Evolutionary conservation across 768 basidiomycete species (phyloP).

Genomic region (Suillus brevipes): DNA sequence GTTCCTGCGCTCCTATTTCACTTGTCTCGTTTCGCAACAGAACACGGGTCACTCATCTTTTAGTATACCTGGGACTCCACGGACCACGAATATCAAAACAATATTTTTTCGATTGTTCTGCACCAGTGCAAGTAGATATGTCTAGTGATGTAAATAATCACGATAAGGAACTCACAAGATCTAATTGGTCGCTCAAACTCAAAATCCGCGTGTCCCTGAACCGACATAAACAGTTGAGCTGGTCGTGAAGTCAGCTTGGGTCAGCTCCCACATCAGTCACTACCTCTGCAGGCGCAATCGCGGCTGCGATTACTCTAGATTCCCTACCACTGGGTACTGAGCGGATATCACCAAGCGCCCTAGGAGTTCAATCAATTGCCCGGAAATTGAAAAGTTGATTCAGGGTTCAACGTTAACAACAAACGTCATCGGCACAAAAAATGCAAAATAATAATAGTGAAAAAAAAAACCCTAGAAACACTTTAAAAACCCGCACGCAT

Average conservation of each 20-base stretch:
- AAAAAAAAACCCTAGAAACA: not conserved
- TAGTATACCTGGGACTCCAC: not conserved
- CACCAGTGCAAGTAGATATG: not conserved
- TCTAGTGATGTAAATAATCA: not conserved
- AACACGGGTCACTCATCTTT: not conserved
- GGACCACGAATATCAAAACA: not conserved
- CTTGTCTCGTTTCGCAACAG: not conserved
- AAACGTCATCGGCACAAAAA: not conserved
- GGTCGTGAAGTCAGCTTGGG: not conserved
- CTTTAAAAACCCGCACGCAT: not conserved
- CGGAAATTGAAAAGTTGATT: constrained; percentile 4
- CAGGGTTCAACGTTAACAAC: not conserved
- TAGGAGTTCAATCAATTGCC: not conserved
- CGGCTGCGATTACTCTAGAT: not conserved
- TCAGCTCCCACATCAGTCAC: not conserved
- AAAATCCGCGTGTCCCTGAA: constrained; percentile 1
- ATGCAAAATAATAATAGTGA: not conserved
- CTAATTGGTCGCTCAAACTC: not conserved
- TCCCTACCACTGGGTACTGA: not conserved
- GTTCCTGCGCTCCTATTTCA: not conserved
- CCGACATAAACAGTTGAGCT: not conserved
- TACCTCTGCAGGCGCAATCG: not conserved
- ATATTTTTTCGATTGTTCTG: too few species aligned
- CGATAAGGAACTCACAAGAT: constrained; percentile 3
- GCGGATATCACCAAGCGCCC: not conserved